These are phyloP conservation scores for Panicum virgatum DNA, from an alignment of 202 grass and related monocot species.

Conservation along the genomic window DNA sequence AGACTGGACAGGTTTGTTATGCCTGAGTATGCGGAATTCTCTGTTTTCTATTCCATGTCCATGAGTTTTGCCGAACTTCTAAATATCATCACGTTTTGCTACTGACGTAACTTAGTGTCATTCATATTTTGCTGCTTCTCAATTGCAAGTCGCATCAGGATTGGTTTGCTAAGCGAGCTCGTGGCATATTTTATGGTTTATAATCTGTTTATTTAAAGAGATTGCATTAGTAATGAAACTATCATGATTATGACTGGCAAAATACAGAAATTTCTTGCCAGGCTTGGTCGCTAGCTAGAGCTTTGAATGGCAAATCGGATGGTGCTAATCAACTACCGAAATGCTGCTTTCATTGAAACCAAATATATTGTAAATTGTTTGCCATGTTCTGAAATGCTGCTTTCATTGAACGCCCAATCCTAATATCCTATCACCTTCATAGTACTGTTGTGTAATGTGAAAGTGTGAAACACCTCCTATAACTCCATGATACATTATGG, in stretches of 20 bases:
- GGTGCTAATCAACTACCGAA: neutral
- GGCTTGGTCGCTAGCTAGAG: neutral
- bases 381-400: neutral
- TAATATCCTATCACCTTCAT: constrained; percentile 1
- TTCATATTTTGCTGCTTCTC: neutral
- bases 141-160: constrained; percentile 4
- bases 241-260: neutral
- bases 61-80: neutral
- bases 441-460: constrained; percentile 15
- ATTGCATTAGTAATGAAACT: constrained; percentile 6
- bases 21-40: constrained; percentile 1
- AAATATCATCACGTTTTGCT: neutral
- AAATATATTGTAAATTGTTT: constrained; percentile 23
- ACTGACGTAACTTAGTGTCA: neutral
- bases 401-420: constrained; percentile 7
- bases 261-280: neutral
- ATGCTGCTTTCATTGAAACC: constrained; percentile 9
- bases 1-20: constrained; percentile 89
- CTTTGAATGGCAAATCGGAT: constrained; percentile 19
- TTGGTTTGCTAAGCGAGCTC: neutral
- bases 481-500: neutral
- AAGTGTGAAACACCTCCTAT: constrained; percentile 17
- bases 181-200: constrained; percentile 1
- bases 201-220: neutral
- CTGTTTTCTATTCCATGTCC: constrained; percentile 22